Evolutionary conservation across 1,139 yeast genomes (phyloP), one percentile per base, ranked within the genome.

Genomic region (Protomyces pachydermus): DNA sequence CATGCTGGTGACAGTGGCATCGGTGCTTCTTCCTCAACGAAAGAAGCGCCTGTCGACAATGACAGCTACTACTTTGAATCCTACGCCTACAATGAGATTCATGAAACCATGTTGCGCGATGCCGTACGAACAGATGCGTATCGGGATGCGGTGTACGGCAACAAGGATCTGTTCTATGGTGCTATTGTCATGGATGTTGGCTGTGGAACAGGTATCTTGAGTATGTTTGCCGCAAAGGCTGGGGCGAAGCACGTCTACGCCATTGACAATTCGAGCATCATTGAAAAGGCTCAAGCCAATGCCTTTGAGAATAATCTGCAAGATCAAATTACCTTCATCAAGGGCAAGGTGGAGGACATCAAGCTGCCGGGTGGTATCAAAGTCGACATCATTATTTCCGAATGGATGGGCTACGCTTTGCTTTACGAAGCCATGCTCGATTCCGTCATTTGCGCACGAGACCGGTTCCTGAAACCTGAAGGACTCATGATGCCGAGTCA

Each of bases 361-460:
- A 82, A 78, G 66, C 80, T 95, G 71, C 98, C 98, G 54, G 85
- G 69, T 67, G 23, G 18, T 16, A 74, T 72, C 53, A 70, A 87
- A 73, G 98, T 95, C 61, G 99, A 95, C 75, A 93, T 95, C 70
- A 95, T 95, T 71, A 87, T 95, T 67, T 86, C 95, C 68, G 99
- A 95, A 78, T 95, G 99, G 99, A 95, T 95, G 99, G 99, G 99
- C 20, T 95, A 95, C 78, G 95, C 93, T 73, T 79, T 95, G 72
- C 80, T 95, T 66, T 95, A 91, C 74, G 99, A 95, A 80, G 88
- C 96, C 68, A 95, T 95, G 99, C 82, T 95, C 76, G 98, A 95
- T 75, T 91, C 98, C 46, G 99, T 95, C 34, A 80, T 95, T 69
- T 83, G 84, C 70, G 99, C 99, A 37, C 84, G 99, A 78, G 98